These are phyloP conservation scores for Colletotrichum karsti DNA, from an alignment of 2,329 filamentous ascomycete genomes.

Conservation along the genomic window DNA sequence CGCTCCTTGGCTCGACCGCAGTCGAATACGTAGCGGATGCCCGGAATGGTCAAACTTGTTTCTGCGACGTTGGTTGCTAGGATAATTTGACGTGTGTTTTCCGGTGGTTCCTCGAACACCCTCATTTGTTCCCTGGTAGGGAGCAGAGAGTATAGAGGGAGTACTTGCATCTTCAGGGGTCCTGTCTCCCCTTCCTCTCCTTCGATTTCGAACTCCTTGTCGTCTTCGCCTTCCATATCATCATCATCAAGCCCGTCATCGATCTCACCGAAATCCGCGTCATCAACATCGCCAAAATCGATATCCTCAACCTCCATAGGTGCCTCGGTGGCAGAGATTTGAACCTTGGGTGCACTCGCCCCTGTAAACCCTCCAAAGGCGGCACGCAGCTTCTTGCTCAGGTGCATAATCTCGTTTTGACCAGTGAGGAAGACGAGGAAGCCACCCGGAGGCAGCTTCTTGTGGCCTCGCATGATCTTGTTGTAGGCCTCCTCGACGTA, in stretches of 20 bases:
- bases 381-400: constrained; percentile 82
- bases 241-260: constrained; percentile 68
- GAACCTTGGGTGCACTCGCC: constrained; percentile 71
- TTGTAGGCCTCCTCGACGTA: constrained; percentile 91
- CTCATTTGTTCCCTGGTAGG: constrained; percentile 90
- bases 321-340: constrained; percentile 79
- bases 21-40: constrained; percentile 95
- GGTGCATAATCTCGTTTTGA: constrained; percentile 85
- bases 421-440: constrained; percentile 96
- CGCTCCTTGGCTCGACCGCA: constrained; percentile 93
- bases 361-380: constrained; percentile 67
- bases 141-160: constrained; percentile 94
- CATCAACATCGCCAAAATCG: constrained; percentile 77
- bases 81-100: constrained; percentile 85
- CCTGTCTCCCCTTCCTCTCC: constrained; percentile 70
- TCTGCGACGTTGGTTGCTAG: constrained; percentile 97
- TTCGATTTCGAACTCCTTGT: constrained; percentile 74
- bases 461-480: constrained; percentile 88
- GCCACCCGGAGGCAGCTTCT: constrained; percentile 87
- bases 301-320: constrained; percentile 88
- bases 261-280: constrained; percentile 67
- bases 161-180: constrained; percentile 78
- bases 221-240: constrained; percentile 59
- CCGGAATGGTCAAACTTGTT: constrained; percentile 95
- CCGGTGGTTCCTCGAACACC: constrained; percentile 87